phyloP scores from a whole-genome alignment of 108 stramenopile genomes.

The Nannochloropsis oceanica region DNA sequence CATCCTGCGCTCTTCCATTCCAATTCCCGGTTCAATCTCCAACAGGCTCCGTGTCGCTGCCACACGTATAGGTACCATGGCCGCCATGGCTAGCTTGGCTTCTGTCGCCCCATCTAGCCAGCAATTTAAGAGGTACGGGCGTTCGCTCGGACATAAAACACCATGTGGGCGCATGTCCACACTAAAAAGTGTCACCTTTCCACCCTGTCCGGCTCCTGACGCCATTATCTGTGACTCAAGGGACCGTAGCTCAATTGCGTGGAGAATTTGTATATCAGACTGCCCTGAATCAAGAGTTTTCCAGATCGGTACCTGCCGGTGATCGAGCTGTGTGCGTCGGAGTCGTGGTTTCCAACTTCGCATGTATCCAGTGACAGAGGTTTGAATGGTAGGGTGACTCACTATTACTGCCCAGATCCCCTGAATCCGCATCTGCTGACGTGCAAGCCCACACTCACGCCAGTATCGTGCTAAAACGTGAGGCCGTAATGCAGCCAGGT shows the following conservation, averaged over 20 bases:
- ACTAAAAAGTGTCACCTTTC: neutral
- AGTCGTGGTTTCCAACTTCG: neutral
- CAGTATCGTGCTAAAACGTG: neutral
- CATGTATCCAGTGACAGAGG: neutral
- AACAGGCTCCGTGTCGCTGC: neutral
- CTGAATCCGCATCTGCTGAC: neutral
- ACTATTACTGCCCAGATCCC: neutral
- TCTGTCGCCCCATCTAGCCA: neutral
- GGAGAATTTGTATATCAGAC: neutral
- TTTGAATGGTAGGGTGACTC: neutral
- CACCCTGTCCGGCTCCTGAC: neutral
- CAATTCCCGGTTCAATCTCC: neutral
- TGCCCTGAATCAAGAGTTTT: neutral
- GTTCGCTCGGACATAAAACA: neutral
- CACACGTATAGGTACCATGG: neutral
- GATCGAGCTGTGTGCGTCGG: neutral
- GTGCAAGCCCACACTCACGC: neutral
- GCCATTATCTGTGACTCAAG: neutral
- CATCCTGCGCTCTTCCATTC: neutral
- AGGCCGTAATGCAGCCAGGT: neutral
- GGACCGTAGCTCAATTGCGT: neutral
- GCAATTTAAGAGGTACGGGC: neutral
- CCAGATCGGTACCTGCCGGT: neutral
- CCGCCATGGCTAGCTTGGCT: neutral
- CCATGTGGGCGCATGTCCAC: neutral